phyloP scores from a whole-genome alignment of 148 eudicot species.

The Vaccinium darrowii region DNA sequence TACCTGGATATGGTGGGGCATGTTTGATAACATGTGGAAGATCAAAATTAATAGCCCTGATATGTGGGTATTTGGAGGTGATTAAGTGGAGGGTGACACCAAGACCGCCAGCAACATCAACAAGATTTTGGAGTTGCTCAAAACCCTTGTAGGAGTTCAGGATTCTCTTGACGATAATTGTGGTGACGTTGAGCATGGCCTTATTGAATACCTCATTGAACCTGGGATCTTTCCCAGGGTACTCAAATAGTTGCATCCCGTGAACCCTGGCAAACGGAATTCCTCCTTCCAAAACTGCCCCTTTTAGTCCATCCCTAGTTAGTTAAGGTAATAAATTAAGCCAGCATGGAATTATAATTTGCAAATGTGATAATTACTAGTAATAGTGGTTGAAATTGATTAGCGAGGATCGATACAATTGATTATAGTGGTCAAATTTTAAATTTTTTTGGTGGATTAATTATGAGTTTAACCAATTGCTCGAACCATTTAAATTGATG shows the following conservation, averaged over 20 bases:
- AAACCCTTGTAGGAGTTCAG: constrained; percentile 58
- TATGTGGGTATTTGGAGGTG: constrained; percentile 17
- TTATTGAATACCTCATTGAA: constrained; percentile 67
- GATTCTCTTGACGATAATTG: constrained; percentile 62
- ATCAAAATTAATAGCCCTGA: constrained; percentile 72
- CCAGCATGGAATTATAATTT: too few species aligned
- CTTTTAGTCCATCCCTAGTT: constrained; percentile 59
- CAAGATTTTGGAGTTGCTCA: constrained; percentile 45
- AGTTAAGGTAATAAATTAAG: neutral
- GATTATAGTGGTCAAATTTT: too few species aligned
- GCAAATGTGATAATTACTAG: too few species aligned
- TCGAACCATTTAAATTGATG: too few species aligned
- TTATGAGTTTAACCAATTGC: too few species aligned
- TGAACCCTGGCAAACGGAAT: constrained; percentile 63
- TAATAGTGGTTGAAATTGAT: too few species aligned
- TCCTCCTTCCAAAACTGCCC: constrained; percentile 77
- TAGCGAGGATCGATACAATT: too few species aligned
- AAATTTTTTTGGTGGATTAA: too few species aligned
- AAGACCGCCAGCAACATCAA: constrained; percentile 74
- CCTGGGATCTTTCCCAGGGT: constrained; percentile 23
- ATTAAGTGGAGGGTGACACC: constrained; percentile 58
- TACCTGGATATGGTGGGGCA: constrained; percentile 71
- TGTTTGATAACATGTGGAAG: constrained; percentile 64
- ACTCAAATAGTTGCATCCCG: constrained; percentile 32
- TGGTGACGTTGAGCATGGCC: constrained; percentile 66